A percentile compares a stretch with the other conserved stretches of the same genome.
Evolutionary conservation across 805 yeast genomes (phyloP).

Genomic region (Hanseniaspora hatyaiensis): DNA sequence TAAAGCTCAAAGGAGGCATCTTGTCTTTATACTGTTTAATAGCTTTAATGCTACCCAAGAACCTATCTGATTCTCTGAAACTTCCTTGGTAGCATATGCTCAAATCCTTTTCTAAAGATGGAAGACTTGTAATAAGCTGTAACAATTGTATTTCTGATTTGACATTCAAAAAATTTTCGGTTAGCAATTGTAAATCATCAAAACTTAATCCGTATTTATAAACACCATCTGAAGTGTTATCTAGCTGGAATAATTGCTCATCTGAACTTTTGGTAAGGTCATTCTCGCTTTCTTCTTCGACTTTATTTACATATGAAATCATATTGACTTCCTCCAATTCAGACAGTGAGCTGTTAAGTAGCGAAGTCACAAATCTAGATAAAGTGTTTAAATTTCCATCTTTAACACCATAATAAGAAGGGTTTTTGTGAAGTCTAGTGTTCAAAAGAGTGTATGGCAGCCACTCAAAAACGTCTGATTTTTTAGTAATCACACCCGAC

Average conservation of each 20-base stretch:
- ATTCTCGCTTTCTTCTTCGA: conserved; percentile 26
- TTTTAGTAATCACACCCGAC: conserved; percentile 45
- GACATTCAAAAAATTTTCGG: neutral
- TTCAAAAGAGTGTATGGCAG: conserved; percentile 73
- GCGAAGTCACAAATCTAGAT: conserved; percentile 71
- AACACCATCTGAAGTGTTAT: neutral
- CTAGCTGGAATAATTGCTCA: neutral
- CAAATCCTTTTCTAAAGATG: conserved; percentile 1
- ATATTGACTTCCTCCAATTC: conserved; percentile 53
- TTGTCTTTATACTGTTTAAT: conserved; percentile 1
- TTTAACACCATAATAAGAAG: conserved; percentile 74
- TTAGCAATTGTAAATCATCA: neutral
- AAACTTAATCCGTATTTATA: neutral
- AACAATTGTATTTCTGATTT: conserved; percentile 1
- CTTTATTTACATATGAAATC: conserved; percentile 49
- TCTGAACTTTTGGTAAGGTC: too few relatives aligned
- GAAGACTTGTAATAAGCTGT: conserved; percentile 1
- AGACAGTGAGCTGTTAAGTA: conserved; percentile 58
- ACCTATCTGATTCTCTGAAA: neutral
- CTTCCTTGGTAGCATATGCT: neutral
- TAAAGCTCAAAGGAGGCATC: conserved; percentile 9
- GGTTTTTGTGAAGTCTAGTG: conserved; percentile 67
- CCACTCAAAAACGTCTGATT: conserved; percentile 88
- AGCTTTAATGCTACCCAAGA: neutral
- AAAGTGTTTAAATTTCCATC: conserved; percentile 55